Base-by-base conservation (phyloP, 2,329 filamentous ascomycete genomes). In the Fusarium sambucinum region DNA sequence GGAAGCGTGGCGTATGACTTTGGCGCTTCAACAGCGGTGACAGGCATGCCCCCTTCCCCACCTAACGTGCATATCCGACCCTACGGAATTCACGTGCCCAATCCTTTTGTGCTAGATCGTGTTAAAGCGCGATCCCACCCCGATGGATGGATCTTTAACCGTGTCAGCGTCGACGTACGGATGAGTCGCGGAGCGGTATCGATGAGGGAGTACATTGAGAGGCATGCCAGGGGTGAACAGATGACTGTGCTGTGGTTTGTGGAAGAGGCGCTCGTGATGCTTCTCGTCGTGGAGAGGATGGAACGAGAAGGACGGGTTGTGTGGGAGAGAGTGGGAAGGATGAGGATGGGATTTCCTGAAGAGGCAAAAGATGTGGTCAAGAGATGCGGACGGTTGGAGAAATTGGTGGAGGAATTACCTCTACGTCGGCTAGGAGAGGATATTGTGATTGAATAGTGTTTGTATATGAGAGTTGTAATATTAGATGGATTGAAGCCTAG, bases 201-300 rank as follows among this genome's bases (percentile, higher is more conserved):
- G 1, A 77, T 79, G 38, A 73, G 77, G 1, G 75, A 77, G 25
- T 79, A 79, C 38, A 71, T 79, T 19, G 75, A 77, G 53, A 69
- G 71, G 1, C 77, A 79, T 47, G 77, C 75, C 12, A 72, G 73
- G 5, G 77, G 76, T 9, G 75, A 79, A 64, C 76, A 78, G 53
- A 78, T 79, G 76, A 78, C 76, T 19, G 69, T 78, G 11, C 55
- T 79, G 29, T 79, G 77, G 77, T 79, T 78, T 46, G 72, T 78
- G 19, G 77, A 79, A 32, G 77, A 79, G 44, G 73, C 74, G 6
- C 60, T 72, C 13, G 73, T 79, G 19, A 73, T 79, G 76, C 63
- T 79, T 6, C 64, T 79, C 29, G 77, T 79, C 3, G 67, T 79
- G 9, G 75, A 78, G 63, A 68, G 72, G 44, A 71, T 71, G 1